Conservation (phyloP, 805 yeast genomes). For the Saturnispora galanensis region DNA sequence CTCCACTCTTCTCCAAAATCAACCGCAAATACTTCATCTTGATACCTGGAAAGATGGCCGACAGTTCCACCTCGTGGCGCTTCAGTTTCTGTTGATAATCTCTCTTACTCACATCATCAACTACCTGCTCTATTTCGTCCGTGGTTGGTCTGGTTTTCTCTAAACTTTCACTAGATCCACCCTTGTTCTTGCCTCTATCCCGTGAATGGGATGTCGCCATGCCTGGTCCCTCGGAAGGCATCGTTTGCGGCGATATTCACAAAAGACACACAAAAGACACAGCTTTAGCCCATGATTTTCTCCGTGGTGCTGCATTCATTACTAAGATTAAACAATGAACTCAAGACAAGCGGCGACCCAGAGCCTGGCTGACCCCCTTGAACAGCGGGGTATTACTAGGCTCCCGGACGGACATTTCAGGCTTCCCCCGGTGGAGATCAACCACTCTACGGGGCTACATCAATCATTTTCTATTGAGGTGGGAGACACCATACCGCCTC, state of each 20-base stretch:
- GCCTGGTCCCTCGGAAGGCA: no score
- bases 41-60: constrained; percentile 38
- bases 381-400: no score
- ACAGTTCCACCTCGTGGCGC: constrained; percentile 9
- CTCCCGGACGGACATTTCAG: constrained; percentile 17
- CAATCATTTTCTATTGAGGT: constrained; percentile 26
- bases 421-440: constrained; percentile 24
- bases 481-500: constrained; percentile 14
- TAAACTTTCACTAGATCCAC: not conserved
- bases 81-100: not conserved
- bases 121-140: not conserved
- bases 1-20: constrained; percentile 23
- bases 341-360: no score
- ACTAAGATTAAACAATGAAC: no score
- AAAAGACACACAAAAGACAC: no score
- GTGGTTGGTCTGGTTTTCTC: not conserved
- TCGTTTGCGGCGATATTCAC: no score
- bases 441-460: constrained; percentile 23
- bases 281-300: no score
- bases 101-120: not conserved
- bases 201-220: no score
- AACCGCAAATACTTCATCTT: constrained; percentile 24
- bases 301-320: no score
- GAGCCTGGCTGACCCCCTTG: no score
- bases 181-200: no score